Percentiles rank a stretch among this genome's conserved stretches.
phyloP scores from a whole-genome alignment of 2,329 filamentous ascomycete genomes.

The Penicillium brasilianum region DNA sequence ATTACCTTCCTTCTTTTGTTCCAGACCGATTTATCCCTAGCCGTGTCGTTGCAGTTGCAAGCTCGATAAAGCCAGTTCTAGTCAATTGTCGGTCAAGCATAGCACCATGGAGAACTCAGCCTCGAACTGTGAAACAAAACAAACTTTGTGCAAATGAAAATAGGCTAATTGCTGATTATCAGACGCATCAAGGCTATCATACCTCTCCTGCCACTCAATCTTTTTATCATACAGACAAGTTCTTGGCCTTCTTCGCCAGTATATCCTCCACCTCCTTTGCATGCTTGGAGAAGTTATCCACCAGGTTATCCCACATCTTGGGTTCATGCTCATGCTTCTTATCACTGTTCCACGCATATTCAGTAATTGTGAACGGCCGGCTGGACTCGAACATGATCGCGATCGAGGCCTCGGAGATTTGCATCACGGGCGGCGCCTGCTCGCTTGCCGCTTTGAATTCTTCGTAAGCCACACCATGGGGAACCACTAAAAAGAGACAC shows the following conservation, averaged over 20 bases:
- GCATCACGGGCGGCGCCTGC: conserved; percentile 33
- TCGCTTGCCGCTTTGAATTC: conserved; percentile 41
- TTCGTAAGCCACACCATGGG: conserved; percentile 44
- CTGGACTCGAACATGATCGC: conserved; percentile 45
- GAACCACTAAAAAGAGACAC: conserved; percentile 34
- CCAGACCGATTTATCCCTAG: neutral
- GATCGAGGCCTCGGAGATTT: conserved; percentile 41
- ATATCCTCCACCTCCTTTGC: conserved; percentile 55
- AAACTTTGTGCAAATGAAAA: neutral
- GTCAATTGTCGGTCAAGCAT: neutral
- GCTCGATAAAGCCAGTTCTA: neutral
- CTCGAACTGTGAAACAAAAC: neutral
- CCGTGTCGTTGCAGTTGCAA: neutral
- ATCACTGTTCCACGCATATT: conserved; percentile 42
- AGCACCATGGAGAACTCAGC: neutral
- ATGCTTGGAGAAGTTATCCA: conserved; percentile 58
- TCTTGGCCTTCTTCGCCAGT: conserved; percentile 40
- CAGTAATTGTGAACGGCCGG: conserved; percentile 43
- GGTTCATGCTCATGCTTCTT: conserved; percentile 55
- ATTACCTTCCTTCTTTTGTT: neutral
- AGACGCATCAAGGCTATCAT: neutral
- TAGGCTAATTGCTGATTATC: neutral
- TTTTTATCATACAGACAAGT: conserved; percentile 20
- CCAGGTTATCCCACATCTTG: conserved; percentile 60
- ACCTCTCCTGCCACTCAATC: neutral